Base-by-base conservation (phyloP, 208 protist genomes). In the Naegleria lovaniensis region DNA sequence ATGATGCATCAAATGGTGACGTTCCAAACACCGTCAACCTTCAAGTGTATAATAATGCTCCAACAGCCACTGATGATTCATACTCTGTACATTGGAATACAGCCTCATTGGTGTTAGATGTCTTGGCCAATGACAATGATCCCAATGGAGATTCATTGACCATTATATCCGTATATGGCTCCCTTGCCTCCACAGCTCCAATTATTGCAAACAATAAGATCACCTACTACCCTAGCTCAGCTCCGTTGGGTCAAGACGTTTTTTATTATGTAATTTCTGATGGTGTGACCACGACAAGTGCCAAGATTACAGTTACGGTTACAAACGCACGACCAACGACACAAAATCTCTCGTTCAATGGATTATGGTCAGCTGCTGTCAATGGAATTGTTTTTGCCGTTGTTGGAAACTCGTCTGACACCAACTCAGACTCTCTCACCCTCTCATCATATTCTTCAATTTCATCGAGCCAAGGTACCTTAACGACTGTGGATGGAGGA, bases 61-160 rank as follows among this genome's bases (percentile, higher is more conserved):
- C 85, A 41, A 33, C 67, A 22, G 85, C 85, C 39, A 40, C 4
- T 25, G 25, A 67, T 40, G 85, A 89, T 40, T 5, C 9, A 3
- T 40, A 13, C 22, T 25, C 41, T 7, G 6, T 38, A 25, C 19
- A 38, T 16, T 89, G 85, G 85, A 89, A 89, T 40, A 89, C 29
- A 29, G 13, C 39, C 22, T 67, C 41, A n/a, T 29, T 67, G 16
- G 41, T 41, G 9, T 22, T 89, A 25, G 51, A 55, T 41, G 48
- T 40, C 6, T 67, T 89, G 5, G 41, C 41, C 0, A 89, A 89
- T 89, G 85, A 89, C 59, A 29, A 25, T 29, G 85, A 89, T 89
- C 16, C 15, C 22, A 43, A 85, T 9, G 29, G 25, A 29, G 48
- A 89, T 89, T 6, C 6, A n/a, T 11, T 33, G 3, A 79, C 55